Percentiles rank a stretch among this genome's conserved stretches.
These are phyloP conservation scores for Filosporella fistucella DNA, from an alignment of 495 filamentous ascomycete genomes.

Conservation along the genomic window DNA sequence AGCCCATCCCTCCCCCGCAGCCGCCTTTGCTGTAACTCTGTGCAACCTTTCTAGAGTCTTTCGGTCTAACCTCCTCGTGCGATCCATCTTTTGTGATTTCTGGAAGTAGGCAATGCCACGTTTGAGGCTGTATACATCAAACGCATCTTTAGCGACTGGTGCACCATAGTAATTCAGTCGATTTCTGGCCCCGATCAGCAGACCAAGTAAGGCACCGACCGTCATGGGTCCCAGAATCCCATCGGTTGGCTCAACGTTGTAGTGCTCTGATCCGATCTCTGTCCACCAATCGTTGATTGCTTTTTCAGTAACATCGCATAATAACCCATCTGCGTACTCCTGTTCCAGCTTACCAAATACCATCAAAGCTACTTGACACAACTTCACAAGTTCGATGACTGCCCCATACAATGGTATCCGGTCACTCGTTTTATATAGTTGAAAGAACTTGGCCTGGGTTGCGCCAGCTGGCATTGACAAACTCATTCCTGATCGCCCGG, in stretches of 20 bases:
- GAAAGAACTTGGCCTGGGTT: slow-evolving; percentile 86
- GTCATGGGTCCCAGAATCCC: slow-evolving; percentile 90
- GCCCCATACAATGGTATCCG: slow-evolving; percentile 69
- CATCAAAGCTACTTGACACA: slow-evolving; percentile 85
- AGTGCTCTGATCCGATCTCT: slow-evolving; percentile 84
- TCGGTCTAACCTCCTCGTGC: slow-evolving; percentile 74
- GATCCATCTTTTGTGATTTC: slow-evolving; percentile 75
- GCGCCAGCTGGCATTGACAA: slow-evolving; percentile 70
- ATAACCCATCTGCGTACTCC: slow-evolving; percentile 87
- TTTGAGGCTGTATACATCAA: slow-evolving; percentile 78
- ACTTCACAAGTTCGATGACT: slow-evolving; percentile 85
- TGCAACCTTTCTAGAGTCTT: slow-evolving; percentile 79
- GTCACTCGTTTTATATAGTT: slow-evolving; percentile 83
- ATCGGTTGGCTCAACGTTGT: slow-evolving; percentile 87
- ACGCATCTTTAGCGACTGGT: slow-evolving; percentile 86
- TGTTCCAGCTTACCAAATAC: slow-evolving; percentile 82
- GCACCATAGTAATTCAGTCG: slow-evolving; percentile 74
- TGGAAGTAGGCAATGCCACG: slow-evolving; percentile 84
- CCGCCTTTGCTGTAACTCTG: slow-evolving; percentile 79
- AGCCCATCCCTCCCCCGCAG: slow-evolving; percentile 66
- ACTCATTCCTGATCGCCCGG: slow-evolving; percentile 80
- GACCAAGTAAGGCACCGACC: slow-evolving; percentile 81
- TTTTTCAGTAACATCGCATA: slow-evolving; percentile 89
- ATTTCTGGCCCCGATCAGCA: slow-evolving; percentile 86
- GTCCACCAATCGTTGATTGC: slow-evolving; percentile 96